Conservation (phyloP, 164 flowering plant species). For the Piper betle region DNA sequence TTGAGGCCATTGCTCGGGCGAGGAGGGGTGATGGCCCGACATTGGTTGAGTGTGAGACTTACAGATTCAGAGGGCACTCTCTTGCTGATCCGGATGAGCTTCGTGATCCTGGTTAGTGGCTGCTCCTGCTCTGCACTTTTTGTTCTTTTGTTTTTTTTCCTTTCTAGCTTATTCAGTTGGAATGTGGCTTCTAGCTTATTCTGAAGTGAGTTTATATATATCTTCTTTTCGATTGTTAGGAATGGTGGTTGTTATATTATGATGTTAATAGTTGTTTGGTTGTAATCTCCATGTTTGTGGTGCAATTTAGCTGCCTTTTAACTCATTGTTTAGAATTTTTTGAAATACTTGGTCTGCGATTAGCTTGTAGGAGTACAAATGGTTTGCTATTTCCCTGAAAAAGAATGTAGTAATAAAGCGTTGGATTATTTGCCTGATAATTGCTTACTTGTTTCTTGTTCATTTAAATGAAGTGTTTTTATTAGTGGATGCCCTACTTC, state of each 20-base stretch:
- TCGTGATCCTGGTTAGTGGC: slow-evolving; percentile 78
- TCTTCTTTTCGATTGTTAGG: neutral
- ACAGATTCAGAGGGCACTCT: slow-evolving; percentile 91
- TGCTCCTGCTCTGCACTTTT: neutral
- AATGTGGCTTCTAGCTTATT: neutral
- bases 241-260: too few species aligned
- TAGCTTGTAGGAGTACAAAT: neutral
- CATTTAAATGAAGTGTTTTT: too few species aligned
- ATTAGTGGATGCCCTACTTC: too few species aligned
- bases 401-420: too few species aligned
- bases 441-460: too few species aligned
- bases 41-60: slow-evolving; percentile 90
- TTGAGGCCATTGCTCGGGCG: slow-evolving; percentile 78
- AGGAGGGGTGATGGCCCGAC: slow-evolving; percentile 95
- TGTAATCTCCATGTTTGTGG: neutral
- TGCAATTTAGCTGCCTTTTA: neutral
- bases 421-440: too few species aligned
- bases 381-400: neutral
- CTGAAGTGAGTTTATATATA: neutral
- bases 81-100: slow-evolving; percentile 99
- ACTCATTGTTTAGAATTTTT: neutral
- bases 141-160: neutral
- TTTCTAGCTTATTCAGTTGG: neutral
- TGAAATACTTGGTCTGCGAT: neutral
- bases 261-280: neutral